These are phyloP conservation scores for Jaapia argillacea DNA, from an alignment of 768 basidiomycete genomes.

Conservation along the genomic window DNA sequence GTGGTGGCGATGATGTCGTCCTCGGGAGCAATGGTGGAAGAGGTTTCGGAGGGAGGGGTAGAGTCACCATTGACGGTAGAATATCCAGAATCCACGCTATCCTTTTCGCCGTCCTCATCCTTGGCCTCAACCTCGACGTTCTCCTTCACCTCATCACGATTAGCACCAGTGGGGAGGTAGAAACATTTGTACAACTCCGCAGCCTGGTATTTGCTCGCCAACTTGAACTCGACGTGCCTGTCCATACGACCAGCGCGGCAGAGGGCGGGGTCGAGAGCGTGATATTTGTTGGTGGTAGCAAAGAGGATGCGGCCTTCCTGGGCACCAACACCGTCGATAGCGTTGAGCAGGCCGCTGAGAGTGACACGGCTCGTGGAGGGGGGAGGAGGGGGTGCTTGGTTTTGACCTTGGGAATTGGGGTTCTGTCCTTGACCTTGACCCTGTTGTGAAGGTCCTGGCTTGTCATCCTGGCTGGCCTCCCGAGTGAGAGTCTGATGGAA, in stretches of 20 bases:
- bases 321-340: constrained; percentile 72
- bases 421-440: background rate
- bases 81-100: no score
- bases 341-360: constrained; percentile 67
- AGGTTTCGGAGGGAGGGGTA: no score
- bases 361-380: constrained; percentile 31
- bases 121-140: constrained; percentile 16
- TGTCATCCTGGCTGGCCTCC: constrained; percentile 12
- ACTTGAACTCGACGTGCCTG: constrained; percentile 64
- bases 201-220: constrained; percentile 64
- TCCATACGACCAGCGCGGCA: constrained; percentile 77
- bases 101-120: constrained; percentile 5
- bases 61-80: no score
- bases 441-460: background rate
- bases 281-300: constrained; percentile 71
- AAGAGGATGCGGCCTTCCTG: constrained; percentile 78
- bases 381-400: background rate
- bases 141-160: constrained; percentile 11
- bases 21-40: no score
- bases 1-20: no score
- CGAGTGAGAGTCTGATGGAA: constrained; percentile 38
- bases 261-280: constrained; percentile 61
- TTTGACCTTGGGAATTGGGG: background rate
- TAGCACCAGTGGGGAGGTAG: constrained; percentile 35
- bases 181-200: constrained; percentile 57